Evolutionary conservation across 257 asterid species (phyloP), one percentile per base, ranked within the genome.

Genomic region (Craterostigma plantagineum): DNA sequence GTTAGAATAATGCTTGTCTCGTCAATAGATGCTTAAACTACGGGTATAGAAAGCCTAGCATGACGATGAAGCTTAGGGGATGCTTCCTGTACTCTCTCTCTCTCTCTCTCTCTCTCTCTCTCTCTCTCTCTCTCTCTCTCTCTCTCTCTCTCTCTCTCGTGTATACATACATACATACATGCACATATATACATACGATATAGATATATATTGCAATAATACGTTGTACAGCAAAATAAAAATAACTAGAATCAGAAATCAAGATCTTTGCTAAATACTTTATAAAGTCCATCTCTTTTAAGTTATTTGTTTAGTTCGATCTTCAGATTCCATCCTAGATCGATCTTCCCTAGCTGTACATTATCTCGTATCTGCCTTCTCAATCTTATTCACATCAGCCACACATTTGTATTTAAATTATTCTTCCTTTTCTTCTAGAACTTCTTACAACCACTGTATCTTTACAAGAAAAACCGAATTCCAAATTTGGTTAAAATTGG

Each of bases 251-350:
- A 23, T 23, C 30, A 23, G 30, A 23, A 6, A 23, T 6, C 30
- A 23, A 23, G 30, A 63, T 69, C 67, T 61, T 18, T 58, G 67
- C 65, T 64, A 70, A 71, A 70, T 70, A 59, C 59, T 51, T 48
- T 36, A 54, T 16, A 53, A 18, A 27, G 49, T 52, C 27, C 8
- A 3, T n/a, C n/a, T n/a, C n/a, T n/a, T n/a, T n/a, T n/a, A n/a
- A 35, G 13, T 51, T 46, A n/a, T 34, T 53, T 62, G 38, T 53
- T 41, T 16, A 34, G n/a, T n/a, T 23, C 30, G 30, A 23, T 23
- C n/a, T n/a, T n/a, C 48, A 62, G 74, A 83, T 79, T 80, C 59
- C 67, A 63, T 69, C 67, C 58, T 73, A 79, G 92, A 79, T n/a
- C n/a, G n/a, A n/a, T 84, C 72, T 72, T 76, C 63, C 63, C 54